Evolutionary conservation across 2,329 filamentous ascomycete genomes (phyloP).

Genomic region (Blastomyces emzantsi): DNA sequence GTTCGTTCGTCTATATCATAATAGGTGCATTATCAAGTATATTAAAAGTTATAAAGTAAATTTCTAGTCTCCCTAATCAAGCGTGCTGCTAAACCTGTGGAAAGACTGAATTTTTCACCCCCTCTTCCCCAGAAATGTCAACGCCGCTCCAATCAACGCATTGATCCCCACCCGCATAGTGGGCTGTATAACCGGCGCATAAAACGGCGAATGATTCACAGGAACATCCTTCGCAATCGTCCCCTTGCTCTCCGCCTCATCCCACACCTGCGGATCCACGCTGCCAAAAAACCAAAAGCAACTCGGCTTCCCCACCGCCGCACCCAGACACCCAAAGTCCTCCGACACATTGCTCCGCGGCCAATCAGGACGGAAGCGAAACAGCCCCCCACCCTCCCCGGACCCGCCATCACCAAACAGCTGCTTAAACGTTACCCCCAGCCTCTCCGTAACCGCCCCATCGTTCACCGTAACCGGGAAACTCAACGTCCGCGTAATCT

Average conservation of each 20-base stretch:
- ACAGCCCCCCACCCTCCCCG: background rate
- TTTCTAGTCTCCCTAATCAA: background rate
- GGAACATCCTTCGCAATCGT: slow-evolving; percentile 42
- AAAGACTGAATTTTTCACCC: background rate
- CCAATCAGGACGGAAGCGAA: slow-evolving; percentile 19
- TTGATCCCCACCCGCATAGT: slow-evolving; percentile 47
- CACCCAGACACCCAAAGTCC: slow-evolving; percentile 51
- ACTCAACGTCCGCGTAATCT: slow-evolving; percentile 39
- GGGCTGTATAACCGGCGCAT: slow-evolving; percentile 51
- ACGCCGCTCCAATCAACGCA: slow-evolving; percentile 43
- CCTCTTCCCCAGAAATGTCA: slow-evolving; percentile 33
- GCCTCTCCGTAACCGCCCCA: slow-evolving; percentile 26
- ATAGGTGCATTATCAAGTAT: background rate
- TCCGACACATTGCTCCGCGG: slow-evolving; percentile 40
- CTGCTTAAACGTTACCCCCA: slow-evolving; percentile 39
- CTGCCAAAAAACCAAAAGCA: slow-evolving; percentile 52
- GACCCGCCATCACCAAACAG: slow-evolving; percentile 39
- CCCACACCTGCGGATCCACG: slow-evolving; percentile 42
- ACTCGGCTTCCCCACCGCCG: slow-evolving; percentile 41
- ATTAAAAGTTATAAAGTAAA: background rate
- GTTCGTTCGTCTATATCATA: background rate
- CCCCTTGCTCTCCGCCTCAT: slow-evolving; percentile 40
- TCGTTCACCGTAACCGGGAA: slow-evolving; percentile 51
- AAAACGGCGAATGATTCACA: slow-evolving; percentile 51
- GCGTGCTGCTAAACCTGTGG: background rate